Conservation (phyloP, 768 basidiomycete species). For the Cystobasidium onofrii region DNA sequence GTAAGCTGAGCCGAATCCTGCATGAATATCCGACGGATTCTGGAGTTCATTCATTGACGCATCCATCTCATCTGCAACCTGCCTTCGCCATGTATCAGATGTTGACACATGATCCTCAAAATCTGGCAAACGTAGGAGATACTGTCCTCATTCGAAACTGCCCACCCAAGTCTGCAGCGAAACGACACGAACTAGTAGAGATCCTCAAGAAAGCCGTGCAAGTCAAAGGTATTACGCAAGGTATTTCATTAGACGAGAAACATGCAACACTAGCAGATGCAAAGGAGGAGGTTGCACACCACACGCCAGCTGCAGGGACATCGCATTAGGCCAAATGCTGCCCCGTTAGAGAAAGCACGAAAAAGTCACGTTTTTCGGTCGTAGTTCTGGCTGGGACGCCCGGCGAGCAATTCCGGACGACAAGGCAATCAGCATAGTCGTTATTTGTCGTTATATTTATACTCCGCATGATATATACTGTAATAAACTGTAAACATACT, state of each 20-base stretch:
- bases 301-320: background rate
- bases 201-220: background rate
- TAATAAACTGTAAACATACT: background rate
- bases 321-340: background rate
- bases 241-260: background rate
- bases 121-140: constrained; percentile 15
- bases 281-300: background rate
- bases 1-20: background rate
- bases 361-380: too few relatives aligned
- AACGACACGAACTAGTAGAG: constrained; percentile 18
- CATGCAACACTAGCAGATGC: constrained; percentile 26
- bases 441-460: background rate
- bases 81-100: background rate
- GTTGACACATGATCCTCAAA: constrained; percentile 20
- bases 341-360: too few relatives aligned
- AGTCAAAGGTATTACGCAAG: constrained; percentile 14
- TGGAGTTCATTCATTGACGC: background rate
- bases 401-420: too few relatives aligned
- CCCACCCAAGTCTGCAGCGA: constrained; percentile 19
- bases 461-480: background rate
- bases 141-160: constrained; percentile 18
- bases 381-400: too few relatives aligned
- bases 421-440: background rate
- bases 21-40: background rate
- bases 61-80: too few relatives aligned